Base-by-base conservation (phyloP, 495 filamentous ascomycete genomes). In the Xylaria acuta region DNA sequence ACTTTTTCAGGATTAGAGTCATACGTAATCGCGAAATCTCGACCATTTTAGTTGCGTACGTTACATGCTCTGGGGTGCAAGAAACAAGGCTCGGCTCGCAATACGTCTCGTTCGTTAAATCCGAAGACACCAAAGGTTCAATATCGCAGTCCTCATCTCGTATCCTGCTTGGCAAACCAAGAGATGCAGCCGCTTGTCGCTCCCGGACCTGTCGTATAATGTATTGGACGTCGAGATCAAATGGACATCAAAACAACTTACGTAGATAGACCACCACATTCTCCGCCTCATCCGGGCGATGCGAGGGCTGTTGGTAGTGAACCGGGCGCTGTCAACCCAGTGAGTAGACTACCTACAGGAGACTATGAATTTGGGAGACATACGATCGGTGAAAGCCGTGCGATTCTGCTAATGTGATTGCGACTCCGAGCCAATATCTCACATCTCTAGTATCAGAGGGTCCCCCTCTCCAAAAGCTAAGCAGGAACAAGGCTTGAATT, bases 251-350 rank as follows among this genome's bases (percentile, higher is more conserved):
- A 7, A 56, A 18, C 32, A 32, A 32, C 53, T 56, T 56, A 18
- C 53, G 27, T 56, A 56, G 53, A 56, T 56, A 20, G 53, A 56
- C 53, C 53, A 56, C 53, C 53, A 56, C 53, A 56, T 56, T 12
- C 27, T 56, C 4, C 53, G 53, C 18, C 53, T 56, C 53, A 56
- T 56, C 25, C 53, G 27, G 5, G 53, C 53, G 53, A 32, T 18
- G 53, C 18, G 14, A 32, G 27, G 11, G 14, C 16, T 56, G 27
- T 32, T 56, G 2, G 53, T 56, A 56, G 53, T 56, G 14, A 56
- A 56, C 4, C 53, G 53, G 27, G 53, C 25, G 9, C 53, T 56
- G 6, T 25, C 49, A 56, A 32, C 4, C 14, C 1, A 11, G 53
- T 56, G 18, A 56, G 53, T 56, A 32, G 12, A 32, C 27, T 56